These are phyloP conservation scores for Bidens hawaiensis DNA, from an alignment of 140 eudicot genomes.

Conservation along the genomic window DNA sequence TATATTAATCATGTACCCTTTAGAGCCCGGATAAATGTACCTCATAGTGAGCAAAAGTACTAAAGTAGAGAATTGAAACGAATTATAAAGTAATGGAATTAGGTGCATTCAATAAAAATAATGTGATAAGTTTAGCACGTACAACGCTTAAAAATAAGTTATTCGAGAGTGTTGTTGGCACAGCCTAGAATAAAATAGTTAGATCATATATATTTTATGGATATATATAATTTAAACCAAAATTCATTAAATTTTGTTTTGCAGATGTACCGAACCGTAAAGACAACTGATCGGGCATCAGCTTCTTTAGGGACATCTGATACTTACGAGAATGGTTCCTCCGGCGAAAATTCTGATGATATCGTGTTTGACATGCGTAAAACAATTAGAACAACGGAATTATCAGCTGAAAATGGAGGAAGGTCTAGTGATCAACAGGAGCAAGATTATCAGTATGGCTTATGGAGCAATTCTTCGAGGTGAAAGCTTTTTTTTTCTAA, in stretches of 20 bases:
- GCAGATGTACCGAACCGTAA: constrained; percentile 95
- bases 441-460: constrained; percentile 47
- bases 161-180: neutral
- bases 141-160: neutral
- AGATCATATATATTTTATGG: neutral
- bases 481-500: constrained; percentile 15
- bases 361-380: constrained; percentile 51
- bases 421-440: constrained; percentile 46
- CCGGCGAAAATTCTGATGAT: constrained; percentile 90
- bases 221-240: neutral
- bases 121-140: too few species aligned
- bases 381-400: constrained; percentile 43
- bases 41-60: too few species aligned
- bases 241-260: constrained; percentile 7
- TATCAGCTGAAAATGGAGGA: constrained; percentile 42
- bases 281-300: constrained; percentile 87
- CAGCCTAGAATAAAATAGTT: neutral
- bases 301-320: constrained; percentile 85
- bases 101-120: too few species aligned
- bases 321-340: constrained; percentile 71
- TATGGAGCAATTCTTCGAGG: constrained; percentile 97
- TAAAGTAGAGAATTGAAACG: too few species aligned
- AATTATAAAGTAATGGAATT: too few species aligned
- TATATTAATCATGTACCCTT: too few species aligned
- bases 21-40: too few species aligned